Base-by-base conservation (phyloP, 352 stramenopile species). In the Phytophthora fragariaefolia region DNA sequence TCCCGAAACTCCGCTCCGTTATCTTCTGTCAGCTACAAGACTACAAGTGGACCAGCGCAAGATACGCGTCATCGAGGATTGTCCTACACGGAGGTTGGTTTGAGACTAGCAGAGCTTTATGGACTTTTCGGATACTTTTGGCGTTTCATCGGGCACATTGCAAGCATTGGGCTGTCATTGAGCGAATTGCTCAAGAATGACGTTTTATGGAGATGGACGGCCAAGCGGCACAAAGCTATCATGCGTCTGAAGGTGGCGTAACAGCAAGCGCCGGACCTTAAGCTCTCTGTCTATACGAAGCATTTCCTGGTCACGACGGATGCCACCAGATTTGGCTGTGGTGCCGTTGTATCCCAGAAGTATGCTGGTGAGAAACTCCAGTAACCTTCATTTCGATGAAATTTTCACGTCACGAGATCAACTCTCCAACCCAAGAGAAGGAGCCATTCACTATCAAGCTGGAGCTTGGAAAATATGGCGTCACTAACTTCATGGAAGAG, bases 61-160 rank as follows among this genome's bases (percentile, higher is more conserved):
- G 63, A 76, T 63, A 28, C 9, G 32, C 9, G 54, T 59, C 1
- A 75, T 79, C 18, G 66, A 62, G 10, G 12, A 62, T 0, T 74
- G 57, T 23, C 27, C 58, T 4, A n/a, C 13, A 1, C 66, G 61
- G 3, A 49, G 26, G 10, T 57, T 45, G 1, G 18, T 20, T 6
- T 23, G 6, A 72, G 45, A 55, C 45, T 47, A 77, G 7, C 42
- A 66, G 32, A 74, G 66, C 32, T 77, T 79, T 30, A 51, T 82
- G 0, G 70, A 12, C 18, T 78, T 0, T 49, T 36, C n/a, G 36
- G 73, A 6, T 76, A 80, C 34, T 77, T 75, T 47, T 59, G 62
- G 3, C 66, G 66, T 1, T 72, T 77, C 57, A 75, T 79, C 50
- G 55, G 40, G 12, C 10, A 51, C 1, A 77, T 69, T 51, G 53